phyloP scores from a whole-genome alignment of 2,329 filamentous ascomycete species.

The Ascochyta fabae region DNA sequence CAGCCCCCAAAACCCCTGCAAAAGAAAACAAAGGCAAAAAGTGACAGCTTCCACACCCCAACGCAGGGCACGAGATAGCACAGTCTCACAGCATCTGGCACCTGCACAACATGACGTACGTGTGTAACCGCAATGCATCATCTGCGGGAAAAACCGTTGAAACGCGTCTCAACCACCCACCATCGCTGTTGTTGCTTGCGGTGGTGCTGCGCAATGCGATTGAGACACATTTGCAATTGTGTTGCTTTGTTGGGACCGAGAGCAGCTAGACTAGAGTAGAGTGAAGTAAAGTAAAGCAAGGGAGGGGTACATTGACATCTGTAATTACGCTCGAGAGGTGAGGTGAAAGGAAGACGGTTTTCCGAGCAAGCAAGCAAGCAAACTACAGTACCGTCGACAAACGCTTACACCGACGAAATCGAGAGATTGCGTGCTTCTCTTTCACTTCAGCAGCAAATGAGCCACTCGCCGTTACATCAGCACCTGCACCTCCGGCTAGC shows the following conservation, averaged over 20 bases:
- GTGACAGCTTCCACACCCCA: not conserved
- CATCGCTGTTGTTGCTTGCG: not conserved
- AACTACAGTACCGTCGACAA: too few species aligned
- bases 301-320: too few species aligned
- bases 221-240: not conserved
- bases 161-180: slow-evolving; percentile 8
- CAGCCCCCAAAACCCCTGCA: too few species aligned
- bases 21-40: too few species aligned
- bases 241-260: too few species aligned
- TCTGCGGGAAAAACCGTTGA: slow-evolving; percentile 2
- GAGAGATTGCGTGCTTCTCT: not conserved
- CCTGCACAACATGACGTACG: slow-evolving; percentile 7
- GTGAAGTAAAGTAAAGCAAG: too few species aligned
- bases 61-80: slow-evolving; percentile 11
- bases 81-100: slow-evolving; percentile 10
- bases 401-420: too few species aligned
- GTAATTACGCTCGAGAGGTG: too few species aligned
- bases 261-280: too few species aligned
- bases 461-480: slow-evolving; percentile 14
- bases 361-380: too few species aligned
- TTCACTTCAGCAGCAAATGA: slow-evolving; percentile 6
- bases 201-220: not conserved
- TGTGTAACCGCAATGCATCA: slow-evolving; percentile 6
- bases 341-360: too few species aligned
- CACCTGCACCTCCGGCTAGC: slow-evolving; percentile 11